Percentiles rank a stretch among this genome's conserved stretches.
These are phyloP conservation scores for Barnettozyma botsteinii DNA, from an alignment of 805 yeast species.

Conservation along the genomic window DNA sequence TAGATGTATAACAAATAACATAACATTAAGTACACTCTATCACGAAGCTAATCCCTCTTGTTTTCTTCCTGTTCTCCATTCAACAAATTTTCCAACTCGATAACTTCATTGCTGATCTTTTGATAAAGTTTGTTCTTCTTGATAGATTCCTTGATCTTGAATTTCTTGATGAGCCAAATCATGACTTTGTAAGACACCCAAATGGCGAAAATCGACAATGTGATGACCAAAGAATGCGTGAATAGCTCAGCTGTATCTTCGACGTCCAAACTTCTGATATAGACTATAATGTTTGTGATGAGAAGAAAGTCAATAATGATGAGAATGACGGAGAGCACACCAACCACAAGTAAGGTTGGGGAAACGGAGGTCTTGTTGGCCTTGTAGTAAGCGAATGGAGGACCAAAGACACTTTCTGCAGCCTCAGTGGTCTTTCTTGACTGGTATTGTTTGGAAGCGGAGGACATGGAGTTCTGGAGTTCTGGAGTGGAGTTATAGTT, in stretches of 20 bases:
- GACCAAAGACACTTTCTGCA: slow-evolving; percentile 22
- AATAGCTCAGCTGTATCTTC: slow-evolving; percentile 15
- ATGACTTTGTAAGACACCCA: slow-evolving; percentile 19
- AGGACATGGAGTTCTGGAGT: no score
- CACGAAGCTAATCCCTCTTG: slow-evolving; percentile 10
- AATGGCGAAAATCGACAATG: slow-evolving; percentile 13
- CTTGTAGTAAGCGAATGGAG: slow-evolving; percentile 21
- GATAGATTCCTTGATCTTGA: slow-evolving; percentile 15
- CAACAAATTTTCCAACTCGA: slow-evolving; percentile 21
- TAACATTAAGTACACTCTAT: no score
- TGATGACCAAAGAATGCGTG: slow-evolving; percentile 15
- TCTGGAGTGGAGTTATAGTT: no score
- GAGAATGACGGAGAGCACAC: slow-evolving; percentile 23
- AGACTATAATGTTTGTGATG: slow-evolving; percentile 31
- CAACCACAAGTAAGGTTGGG: slow-evolving; percentile 23
- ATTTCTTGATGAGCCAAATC: slow-evolving; percentile 19
- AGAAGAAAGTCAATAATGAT: slow-evolving; percentile 28
- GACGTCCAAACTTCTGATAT: slow-evolving; percentile 29
- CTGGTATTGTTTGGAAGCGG: neutral
- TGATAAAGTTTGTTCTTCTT: slow-evolving; percentile 20
- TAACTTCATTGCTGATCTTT: slow-evolving; percentile 18
- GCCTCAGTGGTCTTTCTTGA: neutral
- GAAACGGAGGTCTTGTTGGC: slow-evolving; percentile 18
- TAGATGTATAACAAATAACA: no score
- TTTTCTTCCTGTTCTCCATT: slow-evolving; percentile 6